A percentile compares a stretch with the other conserved stretches of the same genome.
Evolutionary conservation across 192 early-diverging fungal species (phyloP).

Genomic region (Phycomyces nitens): DNA sequence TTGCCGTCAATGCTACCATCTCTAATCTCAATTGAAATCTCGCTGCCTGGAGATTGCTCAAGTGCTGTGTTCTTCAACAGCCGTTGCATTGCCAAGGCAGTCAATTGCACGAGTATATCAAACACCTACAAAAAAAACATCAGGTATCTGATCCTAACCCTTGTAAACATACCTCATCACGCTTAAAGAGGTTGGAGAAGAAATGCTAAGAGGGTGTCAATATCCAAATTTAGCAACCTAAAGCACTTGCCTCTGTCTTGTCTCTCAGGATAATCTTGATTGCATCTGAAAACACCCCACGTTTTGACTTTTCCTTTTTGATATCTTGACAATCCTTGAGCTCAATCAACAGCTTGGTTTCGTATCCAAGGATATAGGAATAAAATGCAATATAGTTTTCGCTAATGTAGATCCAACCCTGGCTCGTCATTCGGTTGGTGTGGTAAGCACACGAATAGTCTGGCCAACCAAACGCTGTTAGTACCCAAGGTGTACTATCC

Average conservation of each 20-base stretch:
- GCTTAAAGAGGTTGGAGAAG: constrained; percentile 93
- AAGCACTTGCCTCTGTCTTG: constrained; percentile 64
- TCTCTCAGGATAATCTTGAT: constrained; percentile 85
- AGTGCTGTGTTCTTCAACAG: constrained; percentile 72
- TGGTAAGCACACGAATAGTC: constrained; percentile 92
- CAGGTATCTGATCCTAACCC: too few relatives aligned
- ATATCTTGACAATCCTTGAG: constrained; percentile 91
- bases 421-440: constrained; percentile 71
- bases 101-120: constrained; percentile 79
- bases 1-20: background rate
- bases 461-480: too few relatives aligned
- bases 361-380: constrained; percentile 88
- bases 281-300: constrained; percentile 85
- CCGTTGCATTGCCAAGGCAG: constrained; percentile 71
- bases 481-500: too few relatives aligned
- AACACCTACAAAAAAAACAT: constrained; percentile 55
- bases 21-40: background rate
- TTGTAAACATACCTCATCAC: constrained; percentile 65
- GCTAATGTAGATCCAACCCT: constrained; percentile 98
- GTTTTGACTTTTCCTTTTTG: constrained; percentile 83
- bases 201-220: constrained; percentile 52
- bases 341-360: constrained; percentile 89
- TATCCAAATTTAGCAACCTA: constrained; percentile 8
- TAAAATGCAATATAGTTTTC: constrained; percentile 93
- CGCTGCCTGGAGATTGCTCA: constrained; percentile 57